Conservation (phyloP, 805 yeast genomes). For the Pichia heedii region DNA sequence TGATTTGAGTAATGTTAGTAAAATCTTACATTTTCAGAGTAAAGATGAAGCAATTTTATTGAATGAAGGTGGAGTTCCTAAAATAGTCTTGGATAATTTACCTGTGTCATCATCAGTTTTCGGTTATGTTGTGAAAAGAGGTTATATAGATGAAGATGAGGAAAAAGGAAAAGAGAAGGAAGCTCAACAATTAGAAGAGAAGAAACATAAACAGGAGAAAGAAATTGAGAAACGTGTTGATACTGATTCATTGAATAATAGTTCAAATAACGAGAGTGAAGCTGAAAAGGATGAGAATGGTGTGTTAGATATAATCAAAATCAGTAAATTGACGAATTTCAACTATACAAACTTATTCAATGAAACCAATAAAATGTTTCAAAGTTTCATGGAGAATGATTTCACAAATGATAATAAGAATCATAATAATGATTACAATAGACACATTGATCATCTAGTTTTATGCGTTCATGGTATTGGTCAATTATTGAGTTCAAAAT, state of each 20-base stretch:
- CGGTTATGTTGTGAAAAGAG: slow-evolving; percentile 43
- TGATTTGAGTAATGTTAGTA: slow-evolving; percentile 20
- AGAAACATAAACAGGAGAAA: neutral
- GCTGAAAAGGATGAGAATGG: too few species aligned
- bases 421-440: slow-evolving; percentile 29
- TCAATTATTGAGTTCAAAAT: slow-evolving; percentile 69
- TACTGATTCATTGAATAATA: neutral
- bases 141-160: slow-evolving; percentile 24
- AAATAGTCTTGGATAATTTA: slow-evolving; percentile 21
- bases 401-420: slow-evolving; percentile 37
- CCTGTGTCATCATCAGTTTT: slow-evolving; percentile 23
- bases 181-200: slow-evolving; percentile 1
- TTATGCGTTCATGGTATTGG: slow-evolving; percentile 96
- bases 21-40: slow-evolving; percentile 22
- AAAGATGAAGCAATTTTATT: slow-evolving; percentile 17
- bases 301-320: too few species aligned
- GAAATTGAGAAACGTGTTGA: neutral
- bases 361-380: slow-evolving; percentile 27
- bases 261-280: neutral
- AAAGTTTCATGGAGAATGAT: slow-evolving; percentile 43
- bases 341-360: neutral
- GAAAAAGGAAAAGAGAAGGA: slow-evolving; percentile 2
- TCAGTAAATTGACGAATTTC: neutral
- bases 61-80: slow-evolving; percentile 22
- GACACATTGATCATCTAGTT: slow-evolving; percentile 49